Percentiles rank a stretch among this genome's conserved stretches.
phyloP scores from a whole-genome alignment of 345 rosid genomes.

The Iberis pinnata region DNA sequence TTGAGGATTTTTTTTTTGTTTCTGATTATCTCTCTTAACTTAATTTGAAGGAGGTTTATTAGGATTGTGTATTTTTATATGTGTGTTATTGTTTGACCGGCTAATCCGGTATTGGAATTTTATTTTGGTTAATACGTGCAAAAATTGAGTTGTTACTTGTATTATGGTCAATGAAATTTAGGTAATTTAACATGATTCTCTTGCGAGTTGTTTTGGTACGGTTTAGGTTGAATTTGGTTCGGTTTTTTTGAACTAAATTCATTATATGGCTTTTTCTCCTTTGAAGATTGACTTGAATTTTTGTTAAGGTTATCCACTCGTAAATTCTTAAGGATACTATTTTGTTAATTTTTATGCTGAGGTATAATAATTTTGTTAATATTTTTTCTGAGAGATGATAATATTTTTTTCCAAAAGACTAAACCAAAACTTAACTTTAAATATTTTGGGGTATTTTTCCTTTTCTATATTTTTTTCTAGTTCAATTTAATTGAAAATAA shows the following conservation, averaged over 20 bases:
- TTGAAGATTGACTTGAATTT: not conserved
- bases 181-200: constrained; percentile 16
- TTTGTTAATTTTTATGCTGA: too few relatives aligned
- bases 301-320: not conserved
- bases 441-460: too few relatives aligned
- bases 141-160: not conserved
- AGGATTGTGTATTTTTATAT: constrained; percentile 11
- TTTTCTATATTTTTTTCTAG: too few relatives aligned
- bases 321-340: too few relatives aligned
- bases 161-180: constrained; percentile 15
- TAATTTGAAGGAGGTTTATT: not conserved
- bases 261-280: too few relatives aligned
- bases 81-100: constrained; percentile 7
- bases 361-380: too few relatives aligned
- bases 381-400: too few relatives aligned
- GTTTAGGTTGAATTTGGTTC: constrained; percentile 26
- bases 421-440: too few relatives aligned
- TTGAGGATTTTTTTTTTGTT: constrained; percentile 5
- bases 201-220: constrained; percentile 16
- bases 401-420: too few relatives aligned
- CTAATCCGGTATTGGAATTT: constrained; percentile 16
- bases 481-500: too few relatives aligned
- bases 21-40: not conserved
- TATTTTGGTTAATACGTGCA: not conserved
- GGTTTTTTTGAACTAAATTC: too few relatives aligned